Evolutionary conservation across 164 flowering plant genomes (phyloP), one percentile per base, ranked within the genome.

Genomic region (Protea cynaroides): DNA sequence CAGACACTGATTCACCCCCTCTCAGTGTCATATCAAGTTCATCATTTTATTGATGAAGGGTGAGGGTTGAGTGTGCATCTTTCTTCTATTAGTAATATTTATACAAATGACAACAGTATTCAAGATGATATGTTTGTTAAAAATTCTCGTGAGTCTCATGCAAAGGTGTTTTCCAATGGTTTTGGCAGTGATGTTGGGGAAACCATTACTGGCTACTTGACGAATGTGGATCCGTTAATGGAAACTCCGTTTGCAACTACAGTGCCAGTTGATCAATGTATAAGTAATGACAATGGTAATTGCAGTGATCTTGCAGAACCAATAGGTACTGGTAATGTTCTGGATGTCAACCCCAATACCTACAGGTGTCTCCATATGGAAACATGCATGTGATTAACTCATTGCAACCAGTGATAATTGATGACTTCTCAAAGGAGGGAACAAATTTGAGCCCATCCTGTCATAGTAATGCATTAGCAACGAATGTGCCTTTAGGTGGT

Each of bases 211-310:
- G 29, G 66, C 23, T 24, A 59, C 66, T 46, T 57, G 65, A 52
- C 36, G 61, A 60, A 71, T 52, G 60, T 62, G 17, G 71, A 68
- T 62, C 62, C 61, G 17, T 40, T 40, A 43, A 65, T 38, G 11
- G 24, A 56, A 25, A 49, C 38, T 23, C 29, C 57, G 56, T 14
- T 8, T 29, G 46, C 65, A 37, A 55, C 29, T 12, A 12, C 25
- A 43, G 60, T 18, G 25, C 11, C 19, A 46, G 9, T 29, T 17
- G 24, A 62, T 56, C 63, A 34, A 23, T 59, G 66, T 49, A 52
- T n/a, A 44, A 56, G 34, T 29, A 29, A 5, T 29, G 34, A 66
- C 52, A 65, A 71, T 53, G 50, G 56, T 59, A 44, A 17, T 63
- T 18, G 25, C 13, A 56, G 24, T 15, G 25, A 61, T 61, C 52